Evolutionary conservation across 768 basidiomycete genomes (phyloP), one percentile per base, ranked within the genome.

Genomic region (Mycena alexandri): DNA sequence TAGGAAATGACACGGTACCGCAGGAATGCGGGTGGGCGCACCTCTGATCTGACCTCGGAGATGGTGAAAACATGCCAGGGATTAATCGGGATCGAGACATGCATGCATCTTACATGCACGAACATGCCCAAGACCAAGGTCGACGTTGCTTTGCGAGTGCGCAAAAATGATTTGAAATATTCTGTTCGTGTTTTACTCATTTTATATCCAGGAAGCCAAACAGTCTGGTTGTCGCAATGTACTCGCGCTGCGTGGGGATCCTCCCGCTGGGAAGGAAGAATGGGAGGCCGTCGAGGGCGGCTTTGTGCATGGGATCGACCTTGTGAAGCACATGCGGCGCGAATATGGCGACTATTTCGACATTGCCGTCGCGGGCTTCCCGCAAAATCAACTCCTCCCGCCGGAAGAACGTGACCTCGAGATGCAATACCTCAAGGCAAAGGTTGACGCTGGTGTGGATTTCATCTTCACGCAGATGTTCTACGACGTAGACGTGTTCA

Each of bases 391-490:
- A 72, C 78, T 84, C 19, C 86, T 95, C 24, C 89, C 93, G 2
- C 86, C 87, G 0, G 92, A 90, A 52, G 91, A 95, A 73, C 87
- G 86, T 46, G 88, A 86, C 33, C 86, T 87, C 59, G 96, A 98
- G 79, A 90, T 98, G 80, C 79, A 85, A 65, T 96, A 86, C 78
- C 84, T 98, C 69, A 97, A 97, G 80, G 90, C 93, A 70, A 98
- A 98, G 79, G 81, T 96, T 65, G 95, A 97, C 70, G 93, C 90
- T 12, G 96, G 96, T 43, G 93, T 91, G 67, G 86, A 89, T 76
- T 94, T 97, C 81, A 98, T 98, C 79, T 98, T 98, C 83, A 98
- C 96, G 0, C 96, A 98, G 79, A 95, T 98, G 94, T 98, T 98
- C 82, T 98, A 96, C 81, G 96, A 98, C 73, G 90, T 92, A 53